Evolutionary conservation across 108 stramenopile species (phyloP).

Genomic region (Hondaea fermentalgiana): DNA sequence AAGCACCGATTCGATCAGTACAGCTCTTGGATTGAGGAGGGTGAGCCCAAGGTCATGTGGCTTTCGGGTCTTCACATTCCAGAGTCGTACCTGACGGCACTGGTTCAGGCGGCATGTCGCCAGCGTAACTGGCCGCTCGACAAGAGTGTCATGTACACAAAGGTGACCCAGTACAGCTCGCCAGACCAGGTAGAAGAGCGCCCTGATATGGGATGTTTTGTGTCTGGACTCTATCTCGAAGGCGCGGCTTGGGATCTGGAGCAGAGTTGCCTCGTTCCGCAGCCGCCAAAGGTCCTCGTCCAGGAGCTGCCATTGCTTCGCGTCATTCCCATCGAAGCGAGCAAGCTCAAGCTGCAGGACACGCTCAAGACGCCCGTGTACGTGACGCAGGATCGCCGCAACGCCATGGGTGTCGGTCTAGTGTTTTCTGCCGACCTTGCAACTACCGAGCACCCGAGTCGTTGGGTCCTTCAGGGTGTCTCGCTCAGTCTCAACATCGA

Average conservation of each 20-base stretch:
- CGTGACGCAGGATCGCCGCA: conserved; percentile 56
- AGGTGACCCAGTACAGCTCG: conserved; percentile 36
- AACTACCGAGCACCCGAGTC: conserved; percentile 46
- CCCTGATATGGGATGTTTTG: conserved; percentile 53
- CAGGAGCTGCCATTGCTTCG: conserved; percentile 53
- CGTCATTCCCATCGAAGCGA: conserved; percentile 58
- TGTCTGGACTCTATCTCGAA: conserved; percentile 55
- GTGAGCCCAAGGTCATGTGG: conserved; percentile 59
- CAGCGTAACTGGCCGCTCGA: conserved; percentile 54
- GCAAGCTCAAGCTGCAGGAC: conserved; percentile 55
- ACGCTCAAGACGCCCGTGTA: conserved; percentile 61
- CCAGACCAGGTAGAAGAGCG: conserved; percentile 17
- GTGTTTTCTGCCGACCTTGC: conserved; percentile 56
- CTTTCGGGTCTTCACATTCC: conserved; percentile 59
- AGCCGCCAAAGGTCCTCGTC: conserved; percentile 62
- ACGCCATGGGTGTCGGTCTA: conserved; percentile 62
- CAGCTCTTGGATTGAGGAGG: conserved; percentile 40
- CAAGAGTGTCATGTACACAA: conserved; percentile 58
- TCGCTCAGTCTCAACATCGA: conserved; percentile 45
- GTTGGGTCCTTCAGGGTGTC: conserved; percentile 62
- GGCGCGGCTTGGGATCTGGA: conserved; percentile 60
- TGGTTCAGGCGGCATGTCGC: conserved; percentile 61
- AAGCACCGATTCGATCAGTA: conserved; percentile 43
- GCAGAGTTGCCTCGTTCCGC: conserved; percentile 30
- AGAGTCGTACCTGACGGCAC: conserved; percentile 60